Base-by-base conservation (phyloP, 371 early-diverging fungal species). In the Actinomortierella wolfii region DNA sequence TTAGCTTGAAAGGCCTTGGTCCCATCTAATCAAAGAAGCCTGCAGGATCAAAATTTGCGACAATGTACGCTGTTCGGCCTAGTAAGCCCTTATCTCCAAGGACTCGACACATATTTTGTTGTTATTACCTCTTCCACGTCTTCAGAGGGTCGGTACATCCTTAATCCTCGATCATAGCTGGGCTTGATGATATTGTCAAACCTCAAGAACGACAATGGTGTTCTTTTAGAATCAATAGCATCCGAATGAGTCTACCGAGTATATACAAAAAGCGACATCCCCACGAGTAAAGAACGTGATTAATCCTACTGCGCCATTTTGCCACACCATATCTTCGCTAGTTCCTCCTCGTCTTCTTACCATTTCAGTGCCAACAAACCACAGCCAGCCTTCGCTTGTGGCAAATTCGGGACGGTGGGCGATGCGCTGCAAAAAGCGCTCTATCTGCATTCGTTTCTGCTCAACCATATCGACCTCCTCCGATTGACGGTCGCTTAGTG, bases 391-490 rank as follows among this genome's bases (percentile, higher is more conserved):
- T 20, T 68, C 59, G 56, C 81, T 70, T 7, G 78, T 63, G 9
- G 61, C 63, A 58, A 86, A 75, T 29, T 78, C 82, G 43, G 51
- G 28, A 15, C 86, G 75, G 24, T 57, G 51, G 18, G 76, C 77
- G 1, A 83, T 47, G 59, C 82, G 82, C 41, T 79, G 76, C 60
- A 86, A 69, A 46, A 83, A 81, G 8, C 86, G 68, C 18, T 69
- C 78, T 9, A 83, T 74, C 46, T 86, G 86, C n/a, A 83, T 47
- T 15, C 86, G 64, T 51, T 86, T 86, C 29, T 84, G 67, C 60
- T 86, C 86, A 1, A 86, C 83, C 48, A 83, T 81, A 71, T 84
- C 86, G 58, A 84, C 85, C 56, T 86, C 86, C 49, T 86, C 86
- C 56, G 81, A 82, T 25, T 66, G 74, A 14, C 68, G 57, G n/a